A percentile compares a stretch with the other conserved stretches of the same genome.
These are phyloP conservation scores for Schizosaccharomyces versatilis DNA, from an alignment of 1,139 yeast genomes.

Conservation along the genomic window DNA sequence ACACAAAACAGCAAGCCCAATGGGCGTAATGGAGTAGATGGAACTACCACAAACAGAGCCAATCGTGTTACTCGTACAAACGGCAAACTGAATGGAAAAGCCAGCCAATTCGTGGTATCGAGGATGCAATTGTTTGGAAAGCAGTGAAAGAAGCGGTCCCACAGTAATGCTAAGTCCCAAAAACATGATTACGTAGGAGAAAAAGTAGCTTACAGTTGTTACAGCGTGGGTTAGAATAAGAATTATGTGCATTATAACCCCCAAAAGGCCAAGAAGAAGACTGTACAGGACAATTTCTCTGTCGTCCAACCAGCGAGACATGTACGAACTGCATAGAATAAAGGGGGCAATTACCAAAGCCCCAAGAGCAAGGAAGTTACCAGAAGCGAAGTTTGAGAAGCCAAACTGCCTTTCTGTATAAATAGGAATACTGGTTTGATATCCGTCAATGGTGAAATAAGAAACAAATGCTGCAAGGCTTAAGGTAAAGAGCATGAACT, in stretches of 20 bases:
- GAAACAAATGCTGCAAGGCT: neutral
- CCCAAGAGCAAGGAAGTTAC: neutral
- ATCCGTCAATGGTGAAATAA: neutral
- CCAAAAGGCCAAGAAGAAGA: neutral
- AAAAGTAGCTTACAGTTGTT: neutral
- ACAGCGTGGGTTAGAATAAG: neutral
- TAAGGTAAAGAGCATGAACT: neutral
- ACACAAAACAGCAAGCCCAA: neutral
- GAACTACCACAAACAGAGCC: slow-evolving; percentile 1
- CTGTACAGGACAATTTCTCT: neutral
- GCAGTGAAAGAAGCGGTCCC: neutral
- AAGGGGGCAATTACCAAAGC: neutral
- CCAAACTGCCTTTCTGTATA: neutral
- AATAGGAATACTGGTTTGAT: neutral
- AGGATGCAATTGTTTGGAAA: neutral
- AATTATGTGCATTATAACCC: neutral
- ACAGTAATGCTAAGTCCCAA: neutral
- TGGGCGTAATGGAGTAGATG: neutral
- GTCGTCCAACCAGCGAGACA: neutral
- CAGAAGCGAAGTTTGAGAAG: neutral
- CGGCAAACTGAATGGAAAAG: neutral
- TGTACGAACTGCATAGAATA: neutral
- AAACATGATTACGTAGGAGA: neutral
- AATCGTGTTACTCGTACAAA: neutral
- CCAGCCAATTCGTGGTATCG: neutral